Conservation (phyloP, 768 basidiomycete species). For the Saitozyma podzolica region DNA sequence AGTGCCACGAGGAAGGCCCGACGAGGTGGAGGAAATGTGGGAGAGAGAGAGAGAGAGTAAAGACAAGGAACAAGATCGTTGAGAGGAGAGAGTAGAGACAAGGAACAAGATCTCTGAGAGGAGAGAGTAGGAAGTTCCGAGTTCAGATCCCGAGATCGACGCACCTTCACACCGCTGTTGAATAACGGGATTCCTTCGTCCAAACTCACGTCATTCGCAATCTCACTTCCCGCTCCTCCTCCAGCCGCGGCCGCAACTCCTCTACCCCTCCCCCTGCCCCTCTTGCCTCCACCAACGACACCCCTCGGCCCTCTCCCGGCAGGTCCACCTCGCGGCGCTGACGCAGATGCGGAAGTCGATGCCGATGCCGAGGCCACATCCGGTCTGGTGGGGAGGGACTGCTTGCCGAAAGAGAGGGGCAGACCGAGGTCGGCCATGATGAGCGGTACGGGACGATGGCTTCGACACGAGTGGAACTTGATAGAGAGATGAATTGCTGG, state of each 20-base stretch:
- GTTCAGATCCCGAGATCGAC: background rate
- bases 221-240: background rate
- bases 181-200: background rate
- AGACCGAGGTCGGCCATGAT: background rate
- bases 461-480: background rate
- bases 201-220: too few relatives aligned
- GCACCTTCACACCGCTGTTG: conserved; percentile 8
- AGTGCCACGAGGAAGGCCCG: background rate
- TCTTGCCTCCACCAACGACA: conserved; percentile 10
- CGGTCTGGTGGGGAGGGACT: background rate
- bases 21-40: background rate
- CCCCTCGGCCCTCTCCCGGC: conserved; percentile 4
- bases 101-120: background rate
- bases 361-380: background rate
- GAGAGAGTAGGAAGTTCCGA: background rate
- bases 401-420: conserved; percentile 8
- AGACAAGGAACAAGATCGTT: background rate
- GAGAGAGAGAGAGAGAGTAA: background rate
- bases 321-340: background rate
- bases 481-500: too few relatives aligned
- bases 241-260: background rate
- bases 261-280: conserved; percentile 10
- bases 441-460: background rate
- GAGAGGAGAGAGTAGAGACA: background rate
- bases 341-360: background rate